phyloP scores from a whole-genome alignment of 805 yeast genomes.

The Diddensiella santjacobensis region DNA sequence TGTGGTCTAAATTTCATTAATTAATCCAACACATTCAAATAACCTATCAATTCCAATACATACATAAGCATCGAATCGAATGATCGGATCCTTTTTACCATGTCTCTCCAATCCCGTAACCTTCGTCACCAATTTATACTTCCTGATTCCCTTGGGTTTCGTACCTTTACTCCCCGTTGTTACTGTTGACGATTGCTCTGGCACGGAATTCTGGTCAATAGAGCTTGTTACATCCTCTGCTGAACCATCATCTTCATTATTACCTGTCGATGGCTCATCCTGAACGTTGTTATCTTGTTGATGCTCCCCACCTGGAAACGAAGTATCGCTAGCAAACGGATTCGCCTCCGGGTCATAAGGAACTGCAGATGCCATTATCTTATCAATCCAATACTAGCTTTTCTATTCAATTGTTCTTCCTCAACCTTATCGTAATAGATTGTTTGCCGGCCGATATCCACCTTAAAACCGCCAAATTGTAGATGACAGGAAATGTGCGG shows the following conservation, averaged over 20 bases:
- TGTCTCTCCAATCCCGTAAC: conserved; percentile 70
- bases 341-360: conserved; percentile 46
- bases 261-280: neutral
- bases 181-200: neutral
- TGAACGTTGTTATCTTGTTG: neutral
- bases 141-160: conserved; percentile 19
- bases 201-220: neutral
- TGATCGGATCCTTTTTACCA: conserved; percentile 72
- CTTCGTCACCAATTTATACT: conserved; percentile 47
- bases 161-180: neutral
- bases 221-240: conserved; percentile 1
- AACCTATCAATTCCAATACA: neutral
- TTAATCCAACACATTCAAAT: neutral
- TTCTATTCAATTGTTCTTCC: too few species aligned
- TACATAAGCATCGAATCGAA: conserved; percentile 58
- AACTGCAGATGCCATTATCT: conserved; percentile 40
- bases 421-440: too few species aligned
- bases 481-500: too few species aligned
- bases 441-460: too few species aligned
- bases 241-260: neutral
- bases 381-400: too few species aligned
- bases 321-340: conserved; percentile 52
- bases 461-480: too few species aligned
- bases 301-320: conserved; percentile 10
- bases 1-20: conserved; percentile 39